A percentile compares a stretch with the other conserved stretches of the same genome.
These are phyloP conservation scores for Penicillium pancosmium DNA, from an alignment of 495 filamentous ascomycete genomes.

Conservation along the genomic window DNA sequence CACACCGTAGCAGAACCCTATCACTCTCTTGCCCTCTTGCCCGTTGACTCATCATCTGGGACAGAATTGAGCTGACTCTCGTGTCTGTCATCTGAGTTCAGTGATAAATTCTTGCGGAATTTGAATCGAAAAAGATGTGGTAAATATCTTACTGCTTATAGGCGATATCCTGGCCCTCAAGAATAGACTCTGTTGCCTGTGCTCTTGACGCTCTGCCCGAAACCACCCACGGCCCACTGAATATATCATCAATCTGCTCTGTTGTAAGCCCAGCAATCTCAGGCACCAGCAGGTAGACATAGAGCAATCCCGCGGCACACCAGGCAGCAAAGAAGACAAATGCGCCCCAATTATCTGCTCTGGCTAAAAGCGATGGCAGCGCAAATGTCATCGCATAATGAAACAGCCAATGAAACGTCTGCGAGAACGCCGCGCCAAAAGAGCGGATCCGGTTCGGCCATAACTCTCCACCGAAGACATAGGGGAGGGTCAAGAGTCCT, in stretches of 20 bases:
- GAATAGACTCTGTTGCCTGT: too few species aligned
- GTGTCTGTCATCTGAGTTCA: too few species aligned
- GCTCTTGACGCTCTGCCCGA: too few species aligned
- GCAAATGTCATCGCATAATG: conserved; percentile 17
- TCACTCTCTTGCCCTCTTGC: too few species aligned
- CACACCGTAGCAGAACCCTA: too few species aligned
- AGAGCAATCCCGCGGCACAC: conserved; percentile 19
- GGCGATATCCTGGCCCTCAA: too few species aligned
- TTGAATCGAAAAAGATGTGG: too few species aligned
- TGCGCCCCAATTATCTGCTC: conserved; percentile 24
- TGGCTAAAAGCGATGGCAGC: conserved; percentile 12
- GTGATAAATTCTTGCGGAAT: too few species aligned
- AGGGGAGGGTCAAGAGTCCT: conserved; percentile 25
- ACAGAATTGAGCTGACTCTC: too few species aligned
- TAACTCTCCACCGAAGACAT: conserved; percentile 23
- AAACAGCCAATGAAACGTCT: conserved; percentile 27
- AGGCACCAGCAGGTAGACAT: conserved; percentile 33
- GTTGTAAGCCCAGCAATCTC: conserved; percentile 18
- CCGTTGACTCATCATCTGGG: too few species aligned
- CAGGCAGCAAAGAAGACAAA: conserved; percentile 28
- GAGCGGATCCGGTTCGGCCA: conserved; percentile 29
- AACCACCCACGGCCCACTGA: conserved; percentile 9
- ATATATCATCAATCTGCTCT: conserved; percentile 21
- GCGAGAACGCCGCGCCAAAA: conserved; percentile 18
- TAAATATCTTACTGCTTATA: too few species aligned